Evolutionary conservation across 1,139 yeast genomes (phyloP), one percentile per base, ranked within the genome.

Genomic region (Petasospora rhodanensis): DNA sequence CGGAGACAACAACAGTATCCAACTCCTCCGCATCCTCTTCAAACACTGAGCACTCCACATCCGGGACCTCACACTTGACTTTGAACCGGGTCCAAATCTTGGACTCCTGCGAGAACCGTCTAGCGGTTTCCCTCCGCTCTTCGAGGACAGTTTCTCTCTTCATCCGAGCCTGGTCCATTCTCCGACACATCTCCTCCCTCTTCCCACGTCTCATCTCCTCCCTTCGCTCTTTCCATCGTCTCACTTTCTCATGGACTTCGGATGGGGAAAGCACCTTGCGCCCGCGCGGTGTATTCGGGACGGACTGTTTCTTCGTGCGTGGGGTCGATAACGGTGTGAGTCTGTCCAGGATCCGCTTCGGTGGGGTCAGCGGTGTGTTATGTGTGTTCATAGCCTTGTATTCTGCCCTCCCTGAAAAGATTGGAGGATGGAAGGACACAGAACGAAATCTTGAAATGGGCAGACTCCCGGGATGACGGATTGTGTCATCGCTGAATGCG

Each of bases 41-140:
- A 22, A 22, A 22, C n/a, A 22, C 24, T 8, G 24, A 12, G n/a
- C 7, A 8, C 7, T 7, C 24, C 24, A 22, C 24, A 28, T 17
- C 19, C 18, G 29, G 14, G 15, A 22, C 13, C 4, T 34, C 34
- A 3, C 25, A 33, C 18, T 31, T 18, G 7, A 35, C 26, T 31
- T 40, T 43, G 25, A 27, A 42, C 18, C 24, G 22, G 2, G 15
- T 18, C 41, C 42, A 45, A 6, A 43, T 24, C 17, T 28, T 34
- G 4, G 16, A 7, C 18, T 42, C 38, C 11, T 30, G 35, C 2
- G 37, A 33, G 19, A 46, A 36, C 21, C 44, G 29, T 17, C 43
- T 32, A 2, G 50, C 50, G 7, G 31, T 31, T 7, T 39, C 41
- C 15, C 35, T 36, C 20, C 34, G 29, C 10, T 29, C 38, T 11